Evolutionary conservation across 78 protist genomes (phyloP).

Genomic region (Dictyostelium capitatum): DNA sequence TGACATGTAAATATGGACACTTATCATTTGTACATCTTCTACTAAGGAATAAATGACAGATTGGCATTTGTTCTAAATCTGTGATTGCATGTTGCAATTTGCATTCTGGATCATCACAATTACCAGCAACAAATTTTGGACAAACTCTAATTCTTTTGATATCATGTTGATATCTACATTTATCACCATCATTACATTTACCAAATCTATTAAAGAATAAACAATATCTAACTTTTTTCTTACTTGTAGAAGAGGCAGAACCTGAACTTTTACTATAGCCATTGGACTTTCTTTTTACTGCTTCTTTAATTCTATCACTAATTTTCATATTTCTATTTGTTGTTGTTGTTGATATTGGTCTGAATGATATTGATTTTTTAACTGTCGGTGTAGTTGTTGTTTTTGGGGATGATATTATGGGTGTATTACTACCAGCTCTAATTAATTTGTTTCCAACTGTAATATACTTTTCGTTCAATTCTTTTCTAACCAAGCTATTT

Average conservation of each 20-base stretch:
- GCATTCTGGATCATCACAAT: constrained; percentile 42
- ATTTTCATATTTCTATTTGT: neutral
- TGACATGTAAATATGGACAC: constrained; percentile 71
- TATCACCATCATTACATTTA: constrained; percentile 55
- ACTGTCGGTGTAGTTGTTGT: neutral
- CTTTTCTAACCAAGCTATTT: constrained; percentile 40
- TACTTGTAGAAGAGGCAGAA: neutral
- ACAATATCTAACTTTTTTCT: constrained; percentile 37
- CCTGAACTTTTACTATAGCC: neutral
- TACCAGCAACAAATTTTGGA: constrained; percentile 34
- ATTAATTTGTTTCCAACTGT: constrained; percentile 34
- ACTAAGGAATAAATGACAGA: constrained; percentile 36
- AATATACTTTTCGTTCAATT: constrained; percentile 28
- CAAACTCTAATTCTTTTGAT: constrained; percentile 32
- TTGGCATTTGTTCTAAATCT: constrained; percentile 74
- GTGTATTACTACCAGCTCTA: constrained; percentile 8
- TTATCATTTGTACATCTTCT: constrained; percentile 48
- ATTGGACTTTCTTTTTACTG: constrained; percentile 2
- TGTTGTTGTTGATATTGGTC: neutral
- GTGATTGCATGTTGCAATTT: neutral
- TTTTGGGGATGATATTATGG: constrained; percentile 1
- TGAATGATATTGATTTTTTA: neutral
- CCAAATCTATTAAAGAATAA: constrained; percentile 76
- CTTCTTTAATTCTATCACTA: constrained; percentile 31
- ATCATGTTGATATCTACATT: constrained; percentile 71